Conservation (phyloP, 176 grass and related monocot species). For the Tillandsia leiboldiana region DNA sequence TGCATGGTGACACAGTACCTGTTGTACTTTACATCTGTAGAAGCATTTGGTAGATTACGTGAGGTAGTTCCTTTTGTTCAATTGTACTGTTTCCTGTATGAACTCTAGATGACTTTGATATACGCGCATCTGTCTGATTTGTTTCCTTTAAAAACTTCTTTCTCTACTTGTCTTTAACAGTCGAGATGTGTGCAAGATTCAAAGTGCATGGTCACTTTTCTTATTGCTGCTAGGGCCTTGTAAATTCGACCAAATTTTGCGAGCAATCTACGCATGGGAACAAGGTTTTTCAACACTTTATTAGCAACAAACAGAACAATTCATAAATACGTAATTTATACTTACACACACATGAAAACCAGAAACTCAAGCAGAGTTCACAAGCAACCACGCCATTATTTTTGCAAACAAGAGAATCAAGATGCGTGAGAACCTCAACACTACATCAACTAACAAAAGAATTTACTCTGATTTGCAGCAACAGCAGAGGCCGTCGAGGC, state of each 20-base stretch:
- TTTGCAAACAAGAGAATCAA: not conserved
- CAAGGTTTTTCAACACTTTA: constrained; percentile 1
- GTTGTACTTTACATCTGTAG: not conserved
- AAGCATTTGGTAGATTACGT: not conserved
- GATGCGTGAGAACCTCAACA: not conserved
- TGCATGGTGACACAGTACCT: not conserved
- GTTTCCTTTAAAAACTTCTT: too few relatives aligned
- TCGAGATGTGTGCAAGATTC: too few relatives aligned
- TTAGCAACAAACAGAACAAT: not conserved
- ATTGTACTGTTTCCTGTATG: too few relatives aligned
- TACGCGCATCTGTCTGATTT: too few relatives aligned
- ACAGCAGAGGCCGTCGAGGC: constrained; percentile 90
- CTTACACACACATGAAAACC: not conserved
- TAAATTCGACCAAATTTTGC: too few relatives aligned
- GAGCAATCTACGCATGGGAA: not conserved
- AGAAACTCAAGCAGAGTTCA: constrained; percentile 2
- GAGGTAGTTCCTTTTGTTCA: too few relatives aligned
- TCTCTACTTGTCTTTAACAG: too few relatives aligned
- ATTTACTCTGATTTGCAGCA: constrained; percentile 19
- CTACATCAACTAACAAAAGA: not conserved
- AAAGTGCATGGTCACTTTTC: too few relatives aligned
- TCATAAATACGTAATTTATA: not conserved
- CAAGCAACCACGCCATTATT: not conserved
- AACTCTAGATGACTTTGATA: too few relatives aligned
- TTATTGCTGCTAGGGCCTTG: too few relatives aligned